These are phyloP conservation scores for Leccinum longicurvipes DNA, from an alignment of 768 basidiomycete genomes.

Conservation along the genomic window DNA sequence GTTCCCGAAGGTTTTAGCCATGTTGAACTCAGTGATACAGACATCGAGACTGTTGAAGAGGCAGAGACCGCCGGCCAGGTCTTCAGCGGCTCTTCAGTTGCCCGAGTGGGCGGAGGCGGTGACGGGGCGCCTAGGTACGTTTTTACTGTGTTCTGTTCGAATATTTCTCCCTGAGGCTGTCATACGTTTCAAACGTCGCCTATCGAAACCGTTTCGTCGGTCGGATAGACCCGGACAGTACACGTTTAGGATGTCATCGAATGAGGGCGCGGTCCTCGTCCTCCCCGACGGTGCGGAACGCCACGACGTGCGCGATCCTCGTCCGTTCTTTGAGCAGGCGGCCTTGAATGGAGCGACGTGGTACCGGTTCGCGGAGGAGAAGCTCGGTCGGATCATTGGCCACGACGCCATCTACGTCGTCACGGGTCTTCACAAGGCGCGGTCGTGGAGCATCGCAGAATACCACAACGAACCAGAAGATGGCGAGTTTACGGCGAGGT, in stretches of 20 bases:
- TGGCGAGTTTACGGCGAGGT: conserved; percentile 10
- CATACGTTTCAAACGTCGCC: too few species aligned
- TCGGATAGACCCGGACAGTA: conserved; percentile 6
- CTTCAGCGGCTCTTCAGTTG: conserved; percentile 12
- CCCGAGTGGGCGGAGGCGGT: not conserved
- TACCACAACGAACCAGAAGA: conserved; percentile 11
- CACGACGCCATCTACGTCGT: conserved; percentile 34
- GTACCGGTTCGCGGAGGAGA: conserved; percentile 30
- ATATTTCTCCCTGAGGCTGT: not conserved
- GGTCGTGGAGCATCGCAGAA: conserved; percentile 31
- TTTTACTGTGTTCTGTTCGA: not conserved
- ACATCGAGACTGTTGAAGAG: conserved; percentile 11
- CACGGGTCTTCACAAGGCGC: conserved; percentile 25
- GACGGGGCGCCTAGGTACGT: not conserved
- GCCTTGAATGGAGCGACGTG: conserved; percentile 26
- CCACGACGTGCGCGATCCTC: conserved; percentile 25
- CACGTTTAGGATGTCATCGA: conserved; percentile 17
- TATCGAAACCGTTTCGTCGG: not conserved
- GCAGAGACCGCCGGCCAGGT: conserved; percentile 13
- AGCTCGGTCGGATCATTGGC: conserved; percentile 26
- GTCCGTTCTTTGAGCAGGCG: conserved; percentile 27
- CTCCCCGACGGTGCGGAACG: conserved; percentile 33
- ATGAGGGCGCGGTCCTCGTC: conserved; percentile 32
- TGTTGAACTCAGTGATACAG: conserved; percentile 17
- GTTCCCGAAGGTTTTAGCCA: conserved; percentile 32